Evolutionary conservation across 768 basidiomycete genomes (phyloP).

Genomic region (Tulasnella sp.): DNA sequence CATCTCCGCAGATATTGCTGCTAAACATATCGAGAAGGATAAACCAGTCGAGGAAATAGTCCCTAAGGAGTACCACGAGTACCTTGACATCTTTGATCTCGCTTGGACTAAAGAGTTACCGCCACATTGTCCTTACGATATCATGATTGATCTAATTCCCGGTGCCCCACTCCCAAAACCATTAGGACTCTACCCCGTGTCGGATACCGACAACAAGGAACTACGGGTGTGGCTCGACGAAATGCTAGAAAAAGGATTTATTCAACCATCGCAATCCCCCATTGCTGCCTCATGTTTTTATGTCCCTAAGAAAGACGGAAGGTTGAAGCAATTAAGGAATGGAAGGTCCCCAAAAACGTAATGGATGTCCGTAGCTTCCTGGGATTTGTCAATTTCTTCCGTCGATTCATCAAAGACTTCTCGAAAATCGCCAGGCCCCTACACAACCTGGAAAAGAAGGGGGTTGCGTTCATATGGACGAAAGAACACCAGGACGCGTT

Average conservation of each 20-base stretch:
- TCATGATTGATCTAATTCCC: slow-evolving; percentile 45
- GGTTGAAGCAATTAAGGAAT: slow-evolving; percentile 10
- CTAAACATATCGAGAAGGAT: not conserved
- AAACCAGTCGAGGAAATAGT: slow-evolving; percentile 28
- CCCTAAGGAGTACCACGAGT: slow-evolving; percentile 44
- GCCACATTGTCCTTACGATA: slow-evolving; percentile 46
- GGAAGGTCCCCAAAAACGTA: slow-evolving; percentile 19
- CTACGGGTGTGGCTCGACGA: slow-evolving; percentile 47
- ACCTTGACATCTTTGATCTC: slow-evolving; percentile 42
- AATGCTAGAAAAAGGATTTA: slow-evolving; percentile 47
- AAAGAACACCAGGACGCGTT: not conserved
- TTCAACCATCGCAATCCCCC: slow-evolving; percentile 43
- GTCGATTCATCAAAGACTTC: slow-evolving; percentile 1
- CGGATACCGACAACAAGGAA: slow-evolving; percentile 43
- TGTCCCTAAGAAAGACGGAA: slow-evolving; percentile 30
- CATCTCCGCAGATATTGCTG: not conserved
- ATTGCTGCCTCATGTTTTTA: slow-evolving; percentile 28
- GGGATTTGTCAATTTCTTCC: slow-evolving; percentile 4
- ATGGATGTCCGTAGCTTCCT: not conserved
- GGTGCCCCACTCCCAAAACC: slow-evolving; percentile 40
- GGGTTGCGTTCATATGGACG: not conserved
- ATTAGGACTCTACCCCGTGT: slow-evolving; percentile 46
- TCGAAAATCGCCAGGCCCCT: not conserved
- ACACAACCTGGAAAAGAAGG: slow-evolving; percentile 1
- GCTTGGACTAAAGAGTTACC: slow-evolving; percentile 43